These are phyloP conservation scores for Paulownia fortunei DNA, from an alignment of 257 asterid genomes.

Conservation along the genomic window DNA sequence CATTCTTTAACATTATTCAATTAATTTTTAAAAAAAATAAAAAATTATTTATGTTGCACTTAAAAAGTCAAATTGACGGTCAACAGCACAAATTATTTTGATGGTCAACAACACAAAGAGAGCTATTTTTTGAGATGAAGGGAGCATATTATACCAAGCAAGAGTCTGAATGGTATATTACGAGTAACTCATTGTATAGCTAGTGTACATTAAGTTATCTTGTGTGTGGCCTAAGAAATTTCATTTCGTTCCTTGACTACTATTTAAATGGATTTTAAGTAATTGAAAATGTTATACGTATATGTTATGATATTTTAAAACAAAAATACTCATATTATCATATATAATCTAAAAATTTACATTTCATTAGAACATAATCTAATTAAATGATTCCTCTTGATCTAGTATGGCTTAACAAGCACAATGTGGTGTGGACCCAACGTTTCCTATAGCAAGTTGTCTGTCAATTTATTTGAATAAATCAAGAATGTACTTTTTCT, in stretches of 20 bases:
- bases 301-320: too few relatives aligned
- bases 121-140: not conserved
- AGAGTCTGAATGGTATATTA: too few relatives aligned
- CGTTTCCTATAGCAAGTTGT: conserved; percentile 14
- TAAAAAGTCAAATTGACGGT: not conserved
- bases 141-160: too few relatives aligned
- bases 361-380: too few relatives aligned
- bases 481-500: conserved; percentile 15
- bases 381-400: too few relatives aligned
- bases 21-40: not conserved
- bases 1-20: not conserved
- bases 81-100: not conserved
- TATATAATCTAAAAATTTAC: too few relatives aligned
- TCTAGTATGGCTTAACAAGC: not conserved
- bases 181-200: not conserved
- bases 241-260: too few relatives aligned
- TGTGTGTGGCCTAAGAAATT: too few relatives aligned
- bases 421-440: conserved; percentile 21
- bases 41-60: not conserved
- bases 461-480: conserved; percentile 10
- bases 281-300: too few relatives aligned
- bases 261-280: too few relatives aligned
- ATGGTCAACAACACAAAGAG: too few relatives aligned
- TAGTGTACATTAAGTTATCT: not conserved
- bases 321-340: too few relatives aligned